These are phyloP conservation scores for Aspergillus novoparasiticus DNA, from an alignment of 2,329 filamentous ascomycete genomes.

Conservation along the genomic window DNA sequence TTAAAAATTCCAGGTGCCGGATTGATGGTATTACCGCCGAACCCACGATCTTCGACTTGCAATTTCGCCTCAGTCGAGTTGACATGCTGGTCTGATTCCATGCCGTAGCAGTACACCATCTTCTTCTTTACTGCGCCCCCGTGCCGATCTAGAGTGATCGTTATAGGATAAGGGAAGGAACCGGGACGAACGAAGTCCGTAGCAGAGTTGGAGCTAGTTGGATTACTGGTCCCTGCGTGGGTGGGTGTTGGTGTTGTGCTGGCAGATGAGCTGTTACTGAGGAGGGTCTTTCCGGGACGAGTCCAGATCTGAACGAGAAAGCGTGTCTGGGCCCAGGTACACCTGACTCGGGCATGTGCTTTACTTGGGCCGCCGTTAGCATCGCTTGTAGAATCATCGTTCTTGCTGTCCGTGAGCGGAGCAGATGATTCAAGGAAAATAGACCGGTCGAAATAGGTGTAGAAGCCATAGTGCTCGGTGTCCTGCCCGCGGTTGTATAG, in stretches of 20 bases:
- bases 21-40: conserved; percentile 56
- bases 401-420: conserved; percentile 46
- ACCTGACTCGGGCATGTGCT: conserved; percentile 51
- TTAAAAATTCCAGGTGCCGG: conserved; percentile 51
- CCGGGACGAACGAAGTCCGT: conserved; percentile 55
- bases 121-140: conserved; percentile 58
- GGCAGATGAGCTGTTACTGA: conserved; percentile 17
- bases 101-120: conserved; percentile 62
- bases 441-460: conserved; percentile 84
- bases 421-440: conserved; percentile 73
- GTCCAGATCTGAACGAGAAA: conserved; percentile 68
- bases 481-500: conserved; percentile 80
- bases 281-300: conserved; percentile 38
- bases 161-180: conserved; percentile 64
- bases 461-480: conserved; percentile 91
- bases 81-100: conserved; percentile 54
- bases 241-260: conserved; percentile 14
- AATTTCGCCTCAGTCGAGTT: conserved; percentile 49
- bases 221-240: conserved; percentile 16
- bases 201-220: conserved; percentile 32
- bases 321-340: conserved; percentile 64
- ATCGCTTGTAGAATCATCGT: conserved; percentile 48
- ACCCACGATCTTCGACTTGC: conserved; percentile 55
- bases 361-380: conserved; percentile 53
- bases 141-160: conserved; percentile 62